Evolutionary conservation across 2,329 filamentous ascomycete genomes (phyloP), one percentile per base, ranked within the genome.

Genomic region (Aspergillus caelatus): DNA sequence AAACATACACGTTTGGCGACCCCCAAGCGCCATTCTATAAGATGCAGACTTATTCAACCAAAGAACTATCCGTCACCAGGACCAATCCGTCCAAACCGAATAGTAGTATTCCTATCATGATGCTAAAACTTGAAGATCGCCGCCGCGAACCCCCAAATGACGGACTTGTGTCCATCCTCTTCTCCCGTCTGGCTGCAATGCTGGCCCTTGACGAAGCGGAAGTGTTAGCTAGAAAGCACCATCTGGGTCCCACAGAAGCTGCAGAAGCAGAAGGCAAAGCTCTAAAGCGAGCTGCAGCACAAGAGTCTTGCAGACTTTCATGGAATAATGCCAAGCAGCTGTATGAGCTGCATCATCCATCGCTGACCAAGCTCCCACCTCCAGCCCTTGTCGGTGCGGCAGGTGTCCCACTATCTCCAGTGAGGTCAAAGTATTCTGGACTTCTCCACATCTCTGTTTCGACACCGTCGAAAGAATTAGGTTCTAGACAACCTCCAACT

Each of bases 111-210:
- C 78, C 81, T 8, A 77, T 83, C 36, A 78, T 81, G 70, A 76
- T 75, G 32, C 71, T 83, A 12, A 78, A 73, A 23, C 73, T 83
- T 21, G 78, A 81, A 61, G 72, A 77, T 2, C 70, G 68, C 28
- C 76, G 80, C 19, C 77, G 78, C 19, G 72, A 76, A 14, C 72
- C 75, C 41, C 75, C 79, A 32, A 73, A 79, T 41, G 80, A 82
- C 61, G 80, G 79, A 4, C 75, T 83, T 11, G 74, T 83, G 1
- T 75, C 80, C 0, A 74, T 78, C 30, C 74, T 83, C 50, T 83
- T 83, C 65, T 81, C 82, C n/a, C 79, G 80, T 56, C 70, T 83
- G 21, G 82, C 82, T 16, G 81, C 80, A 53, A 80, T 84, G 70
- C 72, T 83, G 23, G 82, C 82, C 9, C 79, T 83, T 34, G 81